Evolutionary conservation across 768 basidiomycete species (phyloP).

Genomic region (Holtermannia corniformis): DNA sequence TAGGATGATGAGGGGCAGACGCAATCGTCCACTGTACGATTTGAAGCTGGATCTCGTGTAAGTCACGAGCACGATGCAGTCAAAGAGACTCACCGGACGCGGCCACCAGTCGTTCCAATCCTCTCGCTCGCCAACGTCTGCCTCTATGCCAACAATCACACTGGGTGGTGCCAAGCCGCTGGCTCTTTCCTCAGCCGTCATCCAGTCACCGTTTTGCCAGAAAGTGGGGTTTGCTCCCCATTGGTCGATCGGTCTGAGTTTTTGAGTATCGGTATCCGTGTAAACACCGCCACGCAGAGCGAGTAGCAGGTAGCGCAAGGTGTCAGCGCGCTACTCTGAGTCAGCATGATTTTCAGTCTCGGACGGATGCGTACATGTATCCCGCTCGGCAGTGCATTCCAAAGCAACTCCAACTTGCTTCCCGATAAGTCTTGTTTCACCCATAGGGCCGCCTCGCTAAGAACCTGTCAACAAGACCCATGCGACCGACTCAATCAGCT

Average conservation of each 20-base stretch:
- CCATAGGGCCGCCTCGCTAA: constrained; percentile 22
- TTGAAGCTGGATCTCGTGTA: constrained; percentile 37
- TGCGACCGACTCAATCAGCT: constrained; percentile 4
- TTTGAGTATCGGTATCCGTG: constrained; percentile 42
- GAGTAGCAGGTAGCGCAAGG: constrained; percentile 34
- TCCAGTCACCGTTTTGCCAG: constrained; percentile 25
- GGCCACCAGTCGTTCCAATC: constrained; percentile 45
- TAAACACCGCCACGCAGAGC: constrained; percentile 40
- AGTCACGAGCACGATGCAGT: background rate
- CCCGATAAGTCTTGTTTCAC: constrained; percentile 13
- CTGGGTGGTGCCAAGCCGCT: constrained; percentile 26
- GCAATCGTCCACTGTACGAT: constrained; percentile 47
- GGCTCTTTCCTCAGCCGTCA: constrained; percentile 8
- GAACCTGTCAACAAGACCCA: background rate
- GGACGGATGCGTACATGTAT: constrained; percentile 10
- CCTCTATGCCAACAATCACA: constrained; percentile 45
- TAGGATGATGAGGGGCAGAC: constrained; percentile 43
- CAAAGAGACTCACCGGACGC: constrained; percentile 36
- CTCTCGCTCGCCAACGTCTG: constrained; percentile 44
- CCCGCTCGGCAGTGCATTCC: constrained; percentile 33
- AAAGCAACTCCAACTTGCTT: constrained; percentile 25
- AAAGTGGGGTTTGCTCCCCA: constrained; percentile 34
- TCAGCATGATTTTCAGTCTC: background rate
- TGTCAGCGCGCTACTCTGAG: constrained; percentile 28
- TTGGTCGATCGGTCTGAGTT: constrained; percentile 33